Evolutionary conservation across 192 early-diverging fungal species (phyloP), one percentile per base, ranked within the genome.

Genomic region (Umbelopsis sp.): DNA sequence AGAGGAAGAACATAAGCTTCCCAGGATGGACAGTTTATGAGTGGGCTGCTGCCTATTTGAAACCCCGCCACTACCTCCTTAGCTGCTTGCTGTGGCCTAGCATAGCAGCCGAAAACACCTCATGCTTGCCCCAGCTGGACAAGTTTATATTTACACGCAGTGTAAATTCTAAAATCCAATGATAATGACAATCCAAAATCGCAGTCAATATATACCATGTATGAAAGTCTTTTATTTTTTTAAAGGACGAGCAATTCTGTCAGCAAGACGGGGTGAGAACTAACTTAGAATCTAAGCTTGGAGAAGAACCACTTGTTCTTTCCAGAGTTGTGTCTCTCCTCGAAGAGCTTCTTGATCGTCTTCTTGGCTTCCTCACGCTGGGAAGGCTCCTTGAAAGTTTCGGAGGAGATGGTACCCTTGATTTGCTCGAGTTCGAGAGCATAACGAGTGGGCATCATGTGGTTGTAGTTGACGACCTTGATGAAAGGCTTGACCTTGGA

Each of bases 271-370:
- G 33, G 55, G 55, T 18, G 55, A 61, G 27, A 52, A 55, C 67
- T 53, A 65, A 75, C 66, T 93, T 91, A 94, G 90, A 94, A 95
- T 78, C 92, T 88, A 74, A 99, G 94, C 91, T 99, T 99, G 87
- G 92, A 91, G 89, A 99, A 99, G 95, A 99, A 99, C 98, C 98
- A 99, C 90, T 95, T 95, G 92, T 97, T 98, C 93, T 98, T 99
- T 85, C 98, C 98, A 77, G 88, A 86, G 80, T 92, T 89, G 89
- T 98, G 96, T 81, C 95, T 91, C 87, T 98, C 95, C 89, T 98
- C 89, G 79, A 99, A 94, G 72, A 94, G 87, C 89, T 91, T 93
- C 88, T 94, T 97, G 85, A 99, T 86, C 78, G 89, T 90, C 76
- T 96, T 97, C 87, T 92, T 94, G 85, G 95, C 90, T 37, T 88